phyloP scores from a whole-genome alignment of 306 rosid genomes.

The Lathyrus sativus region DNA sequence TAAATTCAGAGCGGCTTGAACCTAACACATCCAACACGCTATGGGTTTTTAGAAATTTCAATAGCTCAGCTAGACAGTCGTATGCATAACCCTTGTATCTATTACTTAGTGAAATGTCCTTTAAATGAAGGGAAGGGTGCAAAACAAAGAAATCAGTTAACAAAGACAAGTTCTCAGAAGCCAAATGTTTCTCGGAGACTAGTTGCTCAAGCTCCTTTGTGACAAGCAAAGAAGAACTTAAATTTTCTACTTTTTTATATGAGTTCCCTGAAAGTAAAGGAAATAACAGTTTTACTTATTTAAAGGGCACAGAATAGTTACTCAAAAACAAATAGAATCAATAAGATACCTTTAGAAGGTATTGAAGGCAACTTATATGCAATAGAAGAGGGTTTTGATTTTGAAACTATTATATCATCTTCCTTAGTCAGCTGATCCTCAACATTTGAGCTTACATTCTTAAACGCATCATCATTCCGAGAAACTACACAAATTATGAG shows the following conservation, averaged over 20 bases:
- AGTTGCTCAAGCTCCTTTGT: slow-evolving; percentile 9
- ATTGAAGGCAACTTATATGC: not conserved
- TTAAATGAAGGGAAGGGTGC: no score
- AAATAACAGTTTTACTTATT: not conserved
- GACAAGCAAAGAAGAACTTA: not conserved
- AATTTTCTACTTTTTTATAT: not conserved
- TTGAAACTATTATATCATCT: not conserved
- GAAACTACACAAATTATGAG: not conserved
- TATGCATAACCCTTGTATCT: no score
- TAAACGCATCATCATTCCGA: not conserved
- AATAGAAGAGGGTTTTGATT: slow-evolving; percentile 3
- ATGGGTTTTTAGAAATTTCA: not conserved
- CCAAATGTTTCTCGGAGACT: slow-evolving; percentile 1
- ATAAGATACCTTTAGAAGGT: slow-evolving; percentile 1
- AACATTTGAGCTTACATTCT: not conserved
- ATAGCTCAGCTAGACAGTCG: not conserved
- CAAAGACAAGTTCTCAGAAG: slow-evolving; percentile 11
- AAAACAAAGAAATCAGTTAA: no score
- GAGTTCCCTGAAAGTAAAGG: not conserved
- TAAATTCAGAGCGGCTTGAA: no score
- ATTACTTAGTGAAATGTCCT: no score
- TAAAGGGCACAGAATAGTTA: not conserved
- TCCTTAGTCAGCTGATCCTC: not conserved
- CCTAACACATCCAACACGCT: not conserved
- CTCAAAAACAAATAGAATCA: not conserved